phyloP scores from a whole-genome alignment of 2,329 filamentous ascomycete species.

The Hymenoscyphus infarciens region DNA sequence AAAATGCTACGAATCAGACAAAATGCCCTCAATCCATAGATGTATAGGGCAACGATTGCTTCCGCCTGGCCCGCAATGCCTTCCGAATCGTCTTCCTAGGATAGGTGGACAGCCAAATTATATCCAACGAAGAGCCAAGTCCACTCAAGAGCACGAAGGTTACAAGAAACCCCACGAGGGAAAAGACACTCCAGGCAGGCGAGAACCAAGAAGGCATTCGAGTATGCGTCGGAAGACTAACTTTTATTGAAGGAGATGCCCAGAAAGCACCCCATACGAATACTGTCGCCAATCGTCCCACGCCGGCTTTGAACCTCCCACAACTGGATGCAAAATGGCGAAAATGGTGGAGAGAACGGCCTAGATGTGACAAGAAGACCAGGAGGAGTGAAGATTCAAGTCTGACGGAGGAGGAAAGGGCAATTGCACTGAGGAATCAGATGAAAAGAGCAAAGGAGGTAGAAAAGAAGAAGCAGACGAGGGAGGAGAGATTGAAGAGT shows the following conservation, averaged over 20 bases:
- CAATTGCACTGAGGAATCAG: neutral
- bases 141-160: neutral
- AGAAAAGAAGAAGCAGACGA: neutral
- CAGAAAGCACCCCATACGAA: too few species aligned
- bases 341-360: neutral
- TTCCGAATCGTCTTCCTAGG: neutral
- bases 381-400: too few species aligned
- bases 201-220: neutral
- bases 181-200: neutral
- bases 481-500: neutral
- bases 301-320: conserved; percentile 23
- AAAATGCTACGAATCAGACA: conserved; percentile 9
- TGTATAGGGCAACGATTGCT: conserved; percentile 10
- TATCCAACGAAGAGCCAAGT: neutral
- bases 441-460: neutral
- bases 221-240: neutral
- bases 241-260: neutral
- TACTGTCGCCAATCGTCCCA: too few species aligned
- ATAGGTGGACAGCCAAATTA: neutral
- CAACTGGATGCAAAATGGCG: conserved; percentile 32
- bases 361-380: neutral
- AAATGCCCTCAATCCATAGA: conserved; percentile 19
- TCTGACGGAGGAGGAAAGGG: too few species aligned
- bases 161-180: neutral
- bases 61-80: conserved; percentile 5